Percentiles rank a stretch among this genome's conserved stretches.
Evolutionary conservation across 2,329 filamentous ascomycete species (phyloP).

Genomic region (Ilyonectria robusta): DNA sequence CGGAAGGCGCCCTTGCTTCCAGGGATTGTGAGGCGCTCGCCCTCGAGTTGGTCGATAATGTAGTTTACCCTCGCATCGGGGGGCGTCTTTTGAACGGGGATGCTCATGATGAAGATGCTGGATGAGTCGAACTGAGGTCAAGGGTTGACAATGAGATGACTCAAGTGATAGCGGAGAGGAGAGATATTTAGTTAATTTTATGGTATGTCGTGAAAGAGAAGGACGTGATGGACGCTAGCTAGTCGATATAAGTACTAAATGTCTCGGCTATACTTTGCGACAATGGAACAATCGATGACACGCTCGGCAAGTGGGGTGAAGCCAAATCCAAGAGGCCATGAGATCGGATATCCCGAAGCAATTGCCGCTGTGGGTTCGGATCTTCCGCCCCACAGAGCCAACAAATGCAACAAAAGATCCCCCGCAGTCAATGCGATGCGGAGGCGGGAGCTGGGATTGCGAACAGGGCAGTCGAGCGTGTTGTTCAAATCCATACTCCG

Average conservation of each 20-base stretch:
- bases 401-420: background rate
- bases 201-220: background rate
- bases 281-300: background rate
- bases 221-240: background rate
- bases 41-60: constrained; percentile 63
- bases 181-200: background rate
- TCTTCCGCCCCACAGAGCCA: background rate
- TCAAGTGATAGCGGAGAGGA: background rate
- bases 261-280: background rate
- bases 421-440: background rate
- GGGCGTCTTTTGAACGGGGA: constrained; percentile 52
- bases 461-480: background rate
- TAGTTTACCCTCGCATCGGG: constrained; percentile 58
- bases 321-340: background rate
- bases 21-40: constrained; percentile 66
- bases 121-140: background rate
- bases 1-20: constrained; percentile 66
- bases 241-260: constrained; percentile 5
- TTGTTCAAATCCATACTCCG: background rate
- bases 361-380: background rate
- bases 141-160: background rate
- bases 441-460: background rate
- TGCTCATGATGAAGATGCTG: constrained; percentile 45
- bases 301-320: constrained; percentile 1
- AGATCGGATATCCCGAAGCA: background rate